Evolutionary conservation across 2,329 filamentous ascomycete species (phyloP), one percentile per base, ranked within the genome.

Genomic region (Fusarium lyarnte): DNA sequence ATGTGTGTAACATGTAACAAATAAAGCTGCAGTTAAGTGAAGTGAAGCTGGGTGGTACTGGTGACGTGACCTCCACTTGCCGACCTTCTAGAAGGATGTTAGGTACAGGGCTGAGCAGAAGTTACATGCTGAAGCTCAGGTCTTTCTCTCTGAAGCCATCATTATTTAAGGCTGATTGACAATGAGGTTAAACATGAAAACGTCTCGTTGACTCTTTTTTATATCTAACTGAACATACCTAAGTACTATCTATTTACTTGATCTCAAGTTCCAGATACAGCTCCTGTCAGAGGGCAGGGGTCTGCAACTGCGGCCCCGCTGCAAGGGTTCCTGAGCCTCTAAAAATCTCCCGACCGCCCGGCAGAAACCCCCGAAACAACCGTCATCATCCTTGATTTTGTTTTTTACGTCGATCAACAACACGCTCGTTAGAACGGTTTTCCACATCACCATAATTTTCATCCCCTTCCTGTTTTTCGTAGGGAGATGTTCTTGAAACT

Each of bases 311-410:
- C 58, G 33, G 39, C 39, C 62, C 63, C 66, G 61, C 70, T 27
- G 27, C 64, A 63, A 39, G 58, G 55, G 52, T 51, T 58, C 59
- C 65, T 51, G 55, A 55, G 59, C 61, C 25, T 60, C 63, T 65
- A 68, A 61, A 71, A 70, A 42, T 54, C 13, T 42, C n/a, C 58
- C 73, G 71, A 82, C 80, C 80, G 80, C 80, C 78, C 74, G 80
- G 80, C 80, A 81, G 79, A 81, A 81, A 76, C 70, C 54, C 61
- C 57, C 54, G 63, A 67, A 75, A 78, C 69, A 67, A 42, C 43
- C 45, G 43, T 41, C 38, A 54, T 53, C 59, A 62, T 55, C 49
- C 47, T 65, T 55, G 54, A 68, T 58, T 58, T 43, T 42, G 52
- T 58, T 63, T 65, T 70, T 69, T 21, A 61, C 54, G 46, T 58